A percentile compares a stretch with the other conserved stretches of the same genome.
phyloP scores from a whole-genome alignment of 176 grass and related monocot species.

The Eleusine indica region DNA sequence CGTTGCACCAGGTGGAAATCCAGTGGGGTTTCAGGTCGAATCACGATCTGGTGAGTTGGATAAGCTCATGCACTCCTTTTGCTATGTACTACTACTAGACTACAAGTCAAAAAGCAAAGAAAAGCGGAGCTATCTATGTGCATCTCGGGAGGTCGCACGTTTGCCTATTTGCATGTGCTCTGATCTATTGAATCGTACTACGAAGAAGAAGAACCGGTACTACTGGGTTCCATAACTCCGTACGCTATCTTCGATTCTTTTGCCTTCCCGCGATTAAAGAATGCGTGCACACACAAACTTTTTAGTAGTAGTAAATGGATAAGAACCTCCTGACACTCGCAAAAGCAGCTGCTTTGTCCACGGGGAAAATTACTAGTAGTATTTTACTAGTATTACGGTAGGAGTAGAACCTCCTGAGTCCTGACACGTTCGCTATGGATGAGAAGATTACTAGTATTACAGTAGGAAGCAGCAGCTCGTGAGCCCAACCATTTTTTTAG shows the following conservation, averaged over 20 bases:
- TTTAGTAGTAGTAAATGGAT: background rate
- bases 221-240: background rate
- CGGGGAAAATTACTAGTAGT: background rate
- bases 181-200: background rate
- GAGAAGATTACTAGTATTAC: background rate
- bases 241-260: background rate
- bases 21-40: too few species aligned
- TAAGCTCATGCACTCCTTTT: conserved; percentile 13
- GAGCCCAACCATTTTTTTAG: too few species aligned
- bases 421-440: too few species aligned
- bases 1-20: too few species aligned
- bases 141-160: background rate
- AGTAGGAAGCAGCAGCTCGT: background rate
- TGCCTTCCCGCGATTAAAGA: background rate
- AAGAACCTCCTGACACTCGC: background rate
- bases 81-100: too few species aligned
- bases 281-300: too few species aligned
- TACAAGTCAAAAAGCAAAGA: background rate
- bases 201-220: background rate
- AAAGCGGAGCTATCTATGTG: background rate
- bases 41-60: background rate
- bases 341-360: background rate
- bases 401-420: too few species aligned
- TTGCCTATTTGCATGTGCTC: background rate
- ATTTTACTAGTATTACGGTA: background rate